phyloP scores from a whole-genome alignment of 1,284 basidiomycete genomes.

The Naganishia liquefaciens region DNA sequence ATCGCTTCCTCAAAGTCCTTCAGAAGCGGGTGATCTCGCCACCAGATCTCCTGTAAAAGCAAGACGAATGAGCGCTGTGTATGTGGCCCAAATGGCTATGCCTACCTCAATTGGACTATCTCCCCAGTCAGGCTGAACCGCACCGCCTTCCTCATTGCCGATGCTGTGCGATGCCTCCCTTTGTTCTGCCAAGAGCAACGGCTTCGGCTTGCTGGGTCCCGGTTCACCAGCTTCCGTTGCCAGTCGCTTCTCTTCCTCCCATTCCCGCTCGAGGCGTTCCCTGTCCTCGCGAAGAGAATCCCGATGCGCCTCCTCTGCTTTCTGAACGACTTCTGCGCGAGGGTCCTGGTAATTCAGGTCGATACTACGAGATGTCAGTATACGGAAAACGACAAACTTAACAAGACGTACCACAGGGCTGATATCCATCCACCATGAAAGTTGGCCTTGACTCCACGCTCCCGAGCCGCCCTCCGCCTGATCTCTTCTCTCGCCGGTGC shows the following conservation, averaged over 20 bases:
- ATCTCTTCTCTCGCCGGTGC: slow-evolving; percentile 46
- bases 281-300: slow-evolving; percentile 21
- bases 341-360: slow-evolving; percentile 48
- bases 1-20: slow-evolving; percentile 48
- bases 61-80: neutral
- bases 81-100: neutral
- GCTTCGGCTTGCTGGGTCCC: slow-evolving; percentile 30
- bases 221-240: slow-evolving; percentile 30
- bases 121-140: slow-evolving; percentile 44
- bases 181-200: slow-evolving; percentile 20
- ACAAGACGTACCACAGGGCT: slow-evolving; percentile 44
- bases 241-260: slow-evolving; percentile 18
- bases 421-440: slow-evolving; percentile 52
- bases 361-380: slow-evolving; percentile 39
- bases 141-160: slow-evolving; percentile 27
- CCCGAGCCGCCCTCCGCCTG: slow-evolving; percentile 48
- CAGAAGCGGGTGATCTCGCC: slow-evolving; percentile 47
- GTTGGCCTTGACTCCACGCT: slow-evolving; percentile 50
- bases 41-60: slow-evolving; percentile 42
- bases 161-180: slow-evolving; percentile 27
- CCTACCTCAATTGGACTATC: slow-evolving; percentile 47
- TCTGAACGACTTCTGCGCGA: slow-evolving; percentile 37
- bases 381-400: slow-evolving; percentile 4
- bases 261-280: slow-evolving; percentile 26
- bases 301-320: slow-evolving; percentile 37